phyloP scores from a whole-genome alignment of 2,329 filamentous ascomycete species.

The Podosphaera xanthii region DNA sequence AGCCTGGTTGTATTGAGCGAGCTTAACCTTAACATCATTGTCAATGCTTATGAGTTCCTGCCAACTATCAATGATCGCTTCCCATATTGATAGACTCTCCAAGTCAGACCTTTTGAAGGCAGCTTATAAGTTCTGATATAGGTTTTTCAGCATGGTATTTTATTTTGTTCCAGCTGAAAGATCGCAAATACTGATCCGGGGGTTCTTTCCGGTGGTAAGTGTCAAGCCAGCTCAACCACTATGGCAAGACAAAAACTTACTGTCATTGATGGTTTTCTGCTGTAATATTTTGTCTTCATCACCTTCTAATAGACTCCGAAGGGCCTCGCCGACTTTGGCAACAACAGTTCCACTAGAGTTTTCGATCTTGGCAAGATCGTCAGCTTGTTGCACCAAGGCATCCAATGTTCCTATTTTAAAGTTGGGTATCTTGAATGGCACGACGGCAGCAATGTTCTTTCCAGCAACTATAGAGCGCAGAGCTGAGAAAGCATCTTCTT shows the following conservation, averaged over 20 bases:
- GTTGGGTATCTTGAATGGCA: slow-evolving; percentile 63
- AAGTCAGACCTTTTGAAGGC: slow-evolving; percentile 52
- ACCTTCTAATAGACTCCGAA: slow-evolving; percentile 15
- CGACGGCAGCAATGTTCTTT: slow-evolving; percentile 49
- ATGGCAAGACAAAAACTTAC: slow-evolving; percentile 27
- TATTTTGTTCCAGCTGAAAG: slow-evolving; percentile 91
- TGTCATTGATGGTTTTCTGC: slow-evolving; percentile 59
- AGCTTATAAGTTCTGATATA: slow-evolving; percentile 65
- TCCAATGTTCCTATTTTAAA: slow-evolving; percentile 98
- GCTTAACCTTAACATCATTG: slow-evolving; percentile 87
- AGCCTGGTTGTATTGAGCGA: slow-evolving; percentile 78
- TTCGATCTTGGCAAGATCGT: slow-evolving; percentile 81
- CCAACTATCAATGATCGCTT: background rate
- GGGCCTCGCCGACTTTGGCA: slow-evolving; percentile 39
- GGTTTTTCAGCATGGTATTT: slow-evolving; percentile 89
- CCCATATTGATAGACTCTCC: background rate
- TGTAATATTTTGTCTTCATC: slow-evolving; percentile 39
- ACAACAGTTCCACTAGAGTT: slow-evolving; percentile 59
- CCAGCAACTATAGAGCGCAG: slow-evolving; percentile 48
- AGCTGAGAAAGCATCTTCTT: slow-evolving; percentile 58
- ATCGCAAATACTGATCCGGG: slow-evolving; percentile 77
- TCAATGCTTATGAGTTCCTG: slow-evolving; percentile 80
- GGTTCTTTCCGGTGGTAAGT: slow-evolving; percentile 37
- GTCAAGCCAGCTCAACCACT: background rate
- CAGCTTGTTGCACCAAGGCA: slow-evolving; percentile 83